A percentile compares a stretch with the other conserved stretches of the same genome.
Conservation (phyloP, 1,284 basidiomycete genomes). For the Anthracocystis panici-leucophaei region DNA sequence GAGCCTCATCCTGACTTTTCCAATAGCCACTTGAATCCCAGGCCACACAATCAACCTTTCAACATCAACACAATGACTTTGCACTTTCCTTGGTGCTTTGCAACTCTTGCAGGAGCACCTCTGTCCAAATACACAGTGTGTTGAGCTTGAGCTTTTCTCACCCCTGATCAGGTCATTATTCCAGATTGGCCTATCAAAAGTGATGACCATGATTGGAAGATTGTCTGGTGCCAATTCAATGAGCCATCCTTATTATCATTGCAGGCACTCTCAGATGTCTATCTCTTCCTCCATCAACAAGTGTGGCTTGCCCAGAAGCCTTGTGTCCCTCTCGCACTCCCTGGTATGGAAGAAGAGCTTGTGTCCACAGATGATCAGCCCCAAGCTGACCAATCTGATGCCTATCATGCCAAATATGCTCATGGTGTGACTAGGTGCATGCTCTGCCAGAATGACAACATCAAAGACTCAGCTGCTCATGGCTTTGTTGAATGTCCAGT, state of each 20-base stretch:
- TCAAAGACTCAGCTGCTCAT: conserved; percentile 16
- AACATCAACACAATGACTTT: not conserved
- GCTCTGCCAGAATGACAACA: conserved; percentile 2
- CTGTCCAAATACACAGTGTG: not conserved
- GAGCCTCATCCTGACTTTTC: conserved; percentile 13
- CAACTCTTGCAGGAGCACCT: not conserved
- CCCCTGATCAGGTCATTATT: conserved; percentile 1
- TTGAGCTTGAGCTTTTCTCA: conserved; percentile 1
- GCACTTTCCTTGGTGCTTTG: conserved; percentile 12
- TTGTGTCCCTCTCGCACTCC: not conserved
- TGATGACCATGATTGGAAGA: conserved; percentile 1
- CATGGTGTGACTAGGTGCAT: conserved; percentile 12
- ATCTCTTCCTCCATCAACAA: conserved; percentile 7
- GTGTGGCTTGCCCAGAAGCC: conserved; percentile 11
- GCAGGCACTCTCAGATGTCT: conserved; percentile 6
- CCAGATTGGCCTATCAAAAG: conserved; percentile 1
- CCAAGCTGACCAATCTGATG: not conserved
- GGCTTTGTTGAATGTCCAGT: conserved; percentile 14
- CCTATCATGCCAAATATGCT: conserved; percentile 1
- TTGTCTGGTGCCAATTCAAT: conserved; percentile 6
- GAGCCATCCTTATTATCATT: conserved; percentile 3
- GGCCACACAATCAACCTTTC: conserved; percentile 7
- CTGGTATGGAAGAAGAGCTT: no score
- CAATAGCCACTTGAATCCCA: conserved; percentile 7
- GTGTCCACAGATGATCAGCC: no score